Evolutionary conservation across 805 yeast species (phyloP), one percentile per base, ranked within the genome.

Genomic region (Cephaloascus fragrans): DNA sequence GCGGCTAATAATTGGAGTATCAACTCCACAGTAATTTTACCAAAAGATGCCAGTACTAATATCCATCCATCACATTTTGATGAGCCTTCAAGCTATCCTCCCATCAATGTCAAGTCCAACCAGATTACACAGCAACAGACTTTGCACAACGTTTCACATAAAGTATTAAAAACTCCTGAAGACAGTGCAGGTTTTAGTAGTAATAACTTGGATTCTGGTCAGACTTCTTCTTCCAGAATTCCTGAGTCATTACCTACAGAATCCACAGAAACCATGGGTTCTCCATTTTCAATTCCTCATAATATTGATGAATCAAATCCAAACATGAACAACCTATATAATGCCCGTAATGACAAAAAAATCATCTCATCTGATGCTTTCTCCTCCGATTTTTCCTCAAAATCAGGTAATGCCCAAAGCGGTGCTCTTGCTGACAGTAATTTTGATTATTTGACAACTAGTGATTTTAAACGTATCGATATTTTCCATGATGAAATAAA

Each of bases 401-500:
- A 12, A 8, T 23, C 28, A 6, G 12, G 28, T 12, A 23, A 23
- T 12, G n/a, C n/a, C n/a, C n/a, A n/a, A n/a, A n/a, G n/a, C n/a
- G n/a, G n/a, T n/a, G n/a, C n/a, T n/a, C n/a, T n/a, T n/a, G n/a
- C n/a, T n/a, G n/a, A n/a, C n/a, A n/a, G n/a, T n/a, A 23, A 23
- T 23, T 23, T 23, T 6, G 12, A 23, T 23, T 8, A 8, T 12
- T 8, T 23, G 28, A 23, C 28, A 12, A 23, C 10, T 23, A 8
- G 10, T 23, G 33, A 14, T 9, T 18, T 37, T 14, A 17, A 33
- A 15, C 20, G 20, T 6, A 38, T 43, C 3, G 37, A 38, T 5
- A 29, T 43, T 4, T 32, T 43, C 29, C 39, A 40, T 16, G 37
- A 36, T 9, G 46, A 38, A 12, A n/a, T 32, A 12, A 38, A 17